Evolutionary conservation across 2,329 filamentous ascomycete genomes (phyloP).

Genomic region (Cercospora berteroae): DNA sequence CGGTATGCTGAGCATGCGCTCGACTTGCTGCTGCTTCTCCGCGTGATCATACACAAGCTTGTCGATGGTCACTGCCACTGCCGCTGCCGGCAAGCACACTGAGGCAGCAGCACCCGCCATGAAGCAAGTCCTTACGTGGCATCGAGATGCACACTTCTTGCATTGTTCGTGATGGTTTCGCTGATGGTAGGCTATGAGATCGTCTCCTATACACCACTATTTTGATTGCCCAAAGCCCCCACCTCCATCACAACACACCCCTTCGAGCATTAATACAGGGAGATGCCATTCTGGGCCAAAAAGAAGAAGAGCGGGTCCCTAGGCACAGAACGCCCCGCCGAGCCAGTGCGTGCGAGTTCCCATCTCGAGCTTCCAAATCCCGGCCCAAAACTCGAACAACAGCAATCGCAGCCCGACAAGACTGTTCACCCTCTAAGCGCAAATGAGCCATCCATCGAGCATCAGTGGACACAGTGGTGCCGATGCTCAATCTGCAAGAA

Average conservation of each 20-base stretch:
- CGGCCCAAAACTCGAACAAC: neutral
- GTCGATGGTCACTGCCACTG: neutral
- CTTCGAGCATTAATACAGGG: neutral
- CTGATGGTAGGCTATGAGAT: neutral
- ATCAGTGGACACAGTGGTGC: conserved; percentile 3
- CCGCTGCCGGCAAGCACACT: neutral
- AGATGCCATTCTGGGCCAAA: neutral
- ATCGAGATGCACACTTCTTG: neutral
- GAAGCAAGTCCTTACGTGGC: neutral
- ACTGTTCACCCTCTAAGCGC: neutral
- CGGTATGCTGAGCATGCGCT: neutral
- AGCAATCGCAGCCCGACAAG: neutral
- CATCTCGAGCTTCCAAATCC: neutral
- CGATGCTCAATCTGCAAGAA: neutral
- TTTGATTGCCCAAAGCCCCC: neutral
- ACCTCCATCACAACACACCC: neutral
- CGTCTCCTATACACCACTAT: neutral
- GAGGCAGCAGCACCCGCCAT: neutral
- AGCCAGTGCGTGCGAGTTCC: neutral
- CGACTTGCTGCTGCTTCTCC: neutral
- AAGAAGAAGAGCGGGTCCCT: neutral
- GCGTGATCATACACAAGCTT: neutral
- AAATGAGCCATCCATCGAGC: conserved; percentile 3
- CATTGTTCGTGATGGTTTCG: neutral
- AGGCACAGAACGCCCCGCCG: neutral